phyloP scores from a whole-genome alignment of 2,329 filamentous ascomycete genomes.

The Botrytis aclada region DNA sequence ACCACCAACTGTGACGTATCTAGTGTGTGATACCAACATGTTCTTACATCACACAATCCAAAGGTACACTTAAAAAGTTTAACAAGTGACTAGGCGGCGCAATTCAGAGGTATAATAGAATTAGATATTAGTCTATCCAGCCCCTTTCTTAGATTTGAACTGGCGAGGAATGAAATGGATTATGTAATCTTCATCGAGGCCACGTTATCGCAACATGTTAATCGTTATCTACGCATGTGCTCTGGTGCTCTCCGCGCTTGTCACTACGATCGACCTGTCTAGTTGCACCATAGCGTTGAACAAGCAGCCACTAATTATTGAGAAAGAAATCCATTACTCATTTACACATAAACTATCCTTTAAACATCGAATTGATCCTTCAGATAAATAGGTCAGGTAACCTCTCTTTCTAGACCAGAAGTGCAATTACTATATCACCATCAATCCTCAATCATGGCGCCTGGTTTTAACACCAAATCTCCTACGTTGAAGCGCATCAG shows the following conservation, averaged over 20 bases:
- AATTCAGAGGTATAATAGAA: background rate
- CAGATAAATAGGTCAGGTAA: no score
- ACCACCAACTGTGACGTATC: background rate
- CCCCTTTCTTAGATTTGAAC: background rate
- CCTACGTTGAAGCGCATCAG: slow-evolving; percentile 82
- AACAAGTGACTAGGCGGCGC: background rate
- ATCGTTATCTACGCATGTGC: slow-evolving; percentile 3
- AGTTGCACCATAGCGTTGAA: background rate
- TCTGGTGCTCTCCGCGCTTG: background rate
- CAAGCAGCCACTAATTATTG: background rate
- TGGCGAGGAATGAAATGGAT: background rate
- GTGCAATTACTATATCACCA: background rate
- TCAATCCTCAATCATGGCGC: slow-evolving; percentile 26
- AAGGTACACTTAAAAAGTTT: background rate
- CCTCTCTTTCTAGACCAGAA: background rate
- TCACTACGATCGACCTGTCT: background rate
- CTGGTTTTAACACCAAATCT: slow-evolving; percentile 65
- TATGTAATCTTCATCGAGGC: background rate
- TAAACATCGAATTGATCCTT: background rate
- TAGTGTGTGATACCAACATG: background rate
- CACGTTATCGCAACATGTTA: slow-evolving; percentile 4
- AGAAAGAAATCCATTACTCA: background rate
- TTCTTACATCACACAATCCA: background rate
- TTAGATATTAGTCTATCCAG: background rate
- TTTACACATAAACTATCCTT: background rate